Base-by-base conservation (phyloP, 352 stramenopile genomes). In the Phytophthora syringae region DNA sequence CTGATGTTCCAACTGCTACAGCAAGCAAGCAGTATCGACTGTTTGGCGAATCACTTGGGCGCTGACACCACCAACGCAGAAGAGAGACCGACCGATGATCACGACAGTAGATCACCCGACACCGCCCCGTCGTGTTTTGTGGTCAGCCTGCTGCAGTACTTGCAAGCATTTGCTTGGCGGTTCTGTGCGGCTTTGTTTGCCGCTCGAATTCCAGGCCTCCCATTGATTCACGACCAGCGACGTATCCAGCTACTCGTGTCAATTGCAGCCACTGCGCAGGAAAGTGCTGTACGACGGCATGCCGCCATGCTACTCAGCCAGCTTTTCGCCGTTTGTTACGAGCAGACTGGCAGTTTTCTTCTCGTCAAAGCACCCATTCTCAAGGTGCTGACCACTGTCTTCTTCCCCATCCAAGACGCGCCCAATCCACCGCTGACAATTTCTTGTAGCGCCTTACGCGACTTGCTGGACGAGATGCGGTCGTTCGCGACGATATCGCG, bases 131-230 rank as follows among this genome's bases (percentile, higher is more conserved):
- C 52, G 34, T 80, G 76, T 43, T 82, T 91, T 36, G 48, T 90
- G 5, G 76, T 59, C 0, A 72, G 76, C 3, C 45, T 93, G 28
- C 75, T 93, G 18, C 34, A 49, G 25, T 86, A 91, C 18, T 66
- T 93, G 15, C 62, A 82, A 20, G 18, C 42, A 0, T 86, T 90
- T 25, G 54, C 89, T 11, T 21, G 51, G 34, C 77, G 80, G 2
- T 93, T 93, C 53, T 75, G 82, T 21, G 65, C 47, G 2, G 70
- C 81, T 20, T 44, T 93, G 5, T 92, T 92, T 54, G 79, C 79
- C 0, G 76, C 54, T 24, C 78, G 79, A 15, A 80, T 88, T 24
- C 18, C 71, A 6, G 72, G 72, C 15, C 58, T 90, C 13, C 77
- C 80, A 3, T 60, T 84, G 22, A 61, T 89, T 40, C 65, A 92